Percentiles rank a stretch among this genome's conserved stretches.
Evolutionary conservation across 169 alveolate genomes (phyloP).

Genomic region (Perkinsus chesapeaki): DNA sequence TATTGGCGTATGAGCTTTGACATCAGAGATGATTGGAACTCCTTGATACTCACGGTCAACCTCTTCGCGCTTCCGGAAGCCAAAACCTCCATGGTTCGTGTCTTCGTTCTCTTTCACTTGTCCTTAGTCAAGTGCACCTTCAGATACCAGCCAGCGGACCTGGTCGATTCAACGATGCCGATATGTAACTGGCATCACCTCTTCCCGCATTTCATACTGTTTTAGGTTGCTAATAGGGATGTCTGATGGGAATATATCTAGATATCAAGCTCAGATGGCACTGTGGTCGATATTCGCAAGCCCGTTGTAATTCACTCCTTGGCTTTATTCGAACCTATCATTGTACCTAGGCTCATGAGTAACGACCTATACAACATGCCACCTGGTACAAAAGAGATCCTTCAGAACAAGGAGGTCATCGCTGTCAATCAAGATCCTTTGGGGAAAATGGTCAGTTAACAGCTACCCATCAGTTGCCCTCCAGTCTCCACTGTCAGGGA

Average conservation of each 20-base stretch:
- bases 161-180: conserved; percentile 67
- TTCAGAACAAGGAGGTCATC: conserved; percentile 52
- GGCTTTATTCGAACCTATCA: conserved; percentile 42
- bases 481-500: neutral
- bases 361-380: conserved; percentile 45
- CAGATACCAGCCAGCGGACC: conserved; percentile 30
- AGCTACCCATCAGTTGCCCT: too few relatives aligned
- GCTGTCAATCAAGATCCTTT: conserved; percentile 55
- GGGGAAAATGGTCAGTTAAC: conserved; percentile 38
- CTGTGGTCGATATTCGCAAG: conserved; percentile 57
- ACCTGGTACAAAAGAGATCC: conserved; percentile 37
- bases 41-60: neutral
- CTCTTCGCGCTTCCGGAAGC: neutral
- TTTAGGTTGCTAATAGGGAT: conserved; percentile 38
- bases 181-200: conserved; percentile 31
- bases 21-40: conserved; percentile 39
- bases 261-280: conserved; percentile 57
- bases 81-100: neutral
- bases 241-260: conserved; percentile 57
- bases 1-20: conserved; percentile 60
- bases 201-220: neutral
- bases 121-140: neutral
- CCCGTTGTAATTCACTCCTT: conserved; percentile 60
- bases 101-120: neutral
- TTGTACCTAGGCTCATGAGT: neutral